Evolutionary conservation across 2,329 filamentous ascomycete species (phyloP), one percentile per base, ranked within the genome.

Genomic region (Fusarium odoratissimum): DNA sequence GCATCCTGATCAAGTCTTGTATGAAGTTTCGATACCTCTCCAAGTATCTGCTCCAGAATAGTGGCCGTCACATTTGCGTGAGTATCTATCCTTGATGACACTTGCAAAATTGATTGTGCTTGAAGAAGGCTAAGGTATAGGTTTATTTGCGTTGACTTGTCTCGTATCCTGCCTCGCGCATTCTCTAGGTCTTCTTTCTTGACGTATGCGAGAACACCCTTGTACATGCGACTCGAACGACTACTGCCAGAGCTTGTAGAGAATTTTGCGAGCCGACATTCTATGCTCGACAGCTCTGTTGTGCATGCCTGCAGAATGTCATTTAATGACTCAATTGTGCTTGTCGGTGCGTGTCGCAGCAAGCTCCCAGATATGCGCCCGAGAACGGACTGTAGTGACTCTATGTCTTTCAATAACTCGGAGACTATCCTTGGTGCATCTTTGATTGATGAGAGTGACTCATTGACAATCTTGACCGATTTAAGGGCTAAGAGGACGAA

Each of bases 121-220:
- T 72, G 70, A 30, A 72, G n/a, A 19, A 72, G 31, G 30, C 68
- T 54, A 8, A 72, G 68, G 21, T 69, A 69, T 16, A 72, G 35
- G 10, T 60, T 72, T 8, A 62, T 54, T 10, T 72, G 64, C 5
- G 60, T 62, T 23, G 56, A 51, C 31, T 69, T 60, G 31, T 72
- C 68, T 30, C 70, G 41, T 19, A 72, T 59, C 13, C 64, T 58
- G 9, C 51, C 56, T 10, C 68, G 48, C 6, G 64, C 60, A 6
- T 52, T 49, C 23, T 72, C 68, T 0, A 72, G 38, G 10, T 72
- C 60, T 21, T 72, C 57, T 25, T 72, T 69, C 17, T 71, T 72
- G 12, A 71, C 45, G 13, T 65, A 67, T 1, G 59, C 38, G 10
- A 65, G 45, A 8, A 65, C 17, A 3, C 60, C 45, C 8, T 51